These are phyloP conservation scores for Hygrocybe punicea DNA, from an alignment of 768 basidiomycete species.

Conservation along the genomic window DNA sequence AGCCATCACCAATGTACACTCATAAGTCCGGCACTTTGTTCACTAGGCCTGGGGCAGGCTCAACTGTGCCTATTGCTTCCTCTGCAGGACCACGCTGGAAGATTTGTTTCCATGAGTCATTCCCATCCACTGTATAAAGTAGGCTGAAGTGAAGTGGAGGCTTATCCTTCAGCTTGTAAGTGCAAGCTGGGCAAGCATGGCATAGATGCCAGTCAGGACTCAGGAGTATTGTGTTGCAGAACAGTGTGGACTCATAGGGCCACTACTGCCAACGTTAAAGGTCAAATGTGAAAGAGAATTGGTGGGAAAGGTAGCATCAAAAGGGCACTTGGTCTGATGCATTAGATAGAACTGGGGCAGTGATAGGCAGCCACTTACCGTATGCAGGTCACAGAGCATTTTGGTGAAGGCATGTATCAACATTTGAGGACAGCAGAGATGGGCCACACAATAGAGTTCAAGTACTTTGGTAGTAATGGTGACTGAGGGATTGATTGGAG, in stretches of 20 bases:
- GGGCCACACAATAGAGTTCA: slow-evolving; percentile 21
- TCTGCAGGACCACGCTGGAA: no score
- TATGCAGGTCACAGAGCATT: slow-evolving; percentile 28
- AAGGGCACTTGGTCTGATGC: slow-evolving; percentile 14
- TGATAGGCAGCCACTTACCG: not conserved
- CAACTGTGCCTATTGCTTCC: no score
- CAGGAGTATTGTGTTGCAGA: slow-evolving; percentile 21
- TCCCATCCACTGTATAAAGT: not conserved
- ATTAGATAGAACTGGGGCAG: not conserved
- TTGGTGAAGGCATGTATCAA: slow-evolving; percentile 28
- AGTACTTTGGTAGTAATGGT: slow-evolving; percentile 20
- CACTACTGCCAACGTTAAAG: slow-evolving; percentile 18
- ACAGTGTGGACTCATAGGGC: slow-evolving; percentile 12
- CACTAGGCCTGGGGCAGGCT: no score
- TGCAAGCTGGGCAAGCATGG: slow-evolving; percentile 29
- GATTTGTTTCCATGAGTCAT: not conserved
- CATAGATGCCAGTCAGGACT: slow-evolving; percentile 25
- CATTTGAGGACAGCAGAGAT: slow-evolving; percentile 25
- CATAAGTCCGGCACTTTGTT: not conserved
- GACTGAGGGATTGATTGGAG: slow-evolving; percentile 18
- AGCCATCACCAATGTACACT: no score
- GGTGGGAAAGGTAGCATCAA: slow-evolving; percentile 11
- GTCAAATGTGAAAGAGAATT: slow-evolving; percentile 27
- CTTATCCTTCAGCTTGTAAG: slow-evolving; percentile 15
- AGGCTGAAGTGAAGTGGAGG: not conserved